Base-by-base conservation (phyloP, 1,284 basidiomycete species). In the Tilletiaria anomala region DNA sequence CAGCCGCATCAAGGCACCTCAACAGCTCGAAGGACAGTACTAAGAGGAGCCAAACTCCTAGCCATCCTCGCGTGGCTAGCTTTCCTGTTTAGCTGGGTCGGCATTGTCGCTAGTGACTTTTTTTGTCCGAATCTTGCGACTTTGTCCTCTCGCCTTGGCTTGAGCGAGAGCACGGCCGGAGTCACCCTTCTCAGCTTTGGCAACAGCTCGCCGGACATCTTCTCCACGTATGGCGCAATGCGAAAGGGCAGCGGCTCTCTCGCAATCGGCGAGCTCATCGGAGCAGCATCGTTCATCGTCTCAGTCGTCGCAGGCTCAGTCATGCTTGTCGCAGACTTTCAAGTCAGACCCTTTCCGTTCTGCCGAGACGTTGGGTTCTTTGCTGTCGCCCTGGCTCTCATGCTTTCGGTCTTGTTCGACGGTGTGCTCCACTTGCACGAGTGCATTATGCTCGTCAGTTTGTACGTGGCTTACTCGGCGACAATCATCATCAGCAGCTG, bases 301-400 rank as follows among this genome's bases (percentile, higher is more conserved):
- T 86, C 85, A 2, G 87, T 89, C 58, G 88, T 97, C 31, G 88
- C 67, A 34, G 91, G 91, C 5, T 83, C 82, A 14, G 93, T 97
- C 78, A 89, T 87, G 60, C 80, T 97, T 65, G 84, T 96, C 65
- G 80, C 80, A 47, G 87, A 88, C 0, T 97, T 97, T 70, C 75
- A 77, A 50, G 86, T 96, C 14, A 74, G 80, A 22, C 76, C 73
- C 0, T 73, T 74, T 29, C 79, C 84, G 0, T 96, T 97, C 69
- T 70, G 93, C 12, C 79, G 93, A 24, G 93, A 97, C 65, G 82
- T 89, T 21, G 79, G 83, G 15, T 96, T 96, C 73, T 94, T 94
- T 70, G 80, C 83, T 10, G 56, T 77, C 3, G 83, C 89, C 0
- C 79, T 96, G 29, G 53, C 72, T 6, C 58, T 84, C 11, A 73